phyloP scores from a whole-genome alignment of 441 rosid species.

The Iberis amara region DNA sequence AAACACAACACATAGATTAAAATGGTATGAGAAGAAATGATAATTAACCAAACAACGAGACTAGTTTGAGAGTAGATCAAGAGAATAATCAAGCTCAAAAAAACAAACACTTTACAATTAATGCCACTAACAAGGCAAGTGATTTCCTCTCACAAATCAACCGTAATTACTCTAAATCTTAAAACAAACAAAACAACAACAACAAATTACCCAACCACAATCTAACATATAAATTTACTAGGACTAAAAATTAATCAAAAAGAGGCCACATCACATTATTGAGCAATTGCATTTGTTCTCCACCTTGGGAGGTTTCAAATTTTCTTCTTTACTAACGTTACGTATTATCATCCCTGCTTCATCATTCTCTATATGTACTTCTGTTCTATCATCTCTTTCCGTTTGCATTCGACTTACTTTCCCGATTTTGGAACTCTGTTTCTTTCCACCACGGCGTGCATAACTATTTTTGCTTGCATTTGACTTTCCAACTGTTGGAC shows the following conservation, averaged over 20 bases:
- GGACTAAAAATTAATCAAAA: background rate
- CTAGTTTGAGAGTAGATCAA: no score
- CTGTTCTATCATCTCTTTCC: slow-evolving; percentile 46
- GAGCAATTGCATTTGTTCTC: slow-evolving; percentile 98
- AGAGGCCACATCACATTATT: slow-evolving; percentile 67
- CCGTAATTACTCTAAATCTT: slow-evolving; percentile 11
- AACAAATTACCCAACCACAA: no score
- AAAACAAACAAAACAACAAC: slow-evolving; percentile 25
- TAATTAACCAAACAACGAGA: background rate
- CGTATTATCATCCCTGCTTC: slow-evolving; percentile 47
- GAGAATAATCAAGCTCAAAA: no score
- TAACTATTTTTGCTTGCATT: slow-evolving; percentile 44
- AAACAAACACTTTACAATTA: slow-evolving; percentile 28
- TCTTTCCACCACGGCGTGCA: slow-evolving; percentile 48
- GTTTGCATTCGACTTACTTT: slow-evolving; percentile 51
- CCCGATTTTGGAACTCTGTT: slow-evolving; percentile 40
- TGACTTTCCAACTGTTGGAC: slow-evolving; percentile 70
- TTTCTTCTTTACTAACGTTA: slow-evolving; percentile 55
- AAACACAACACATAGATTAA: no score
- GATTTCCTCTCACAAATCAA: slow-evolving; percentile 28
- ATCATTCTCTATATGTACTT: slow-evolving; percentile 50
- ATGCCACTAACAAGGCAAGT: slow-evolving; percentile 26
- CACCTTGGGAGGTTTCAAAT: slow-evolving; percentile 66
- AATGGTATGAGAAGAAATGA: no score
- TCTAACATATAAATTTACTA: slow-evolving; percentile 20